Evolutionary conservation across 2,329 filamentous ascomycete species (phyloP).

Genomic region (Colletotrichum horii): DNA sequence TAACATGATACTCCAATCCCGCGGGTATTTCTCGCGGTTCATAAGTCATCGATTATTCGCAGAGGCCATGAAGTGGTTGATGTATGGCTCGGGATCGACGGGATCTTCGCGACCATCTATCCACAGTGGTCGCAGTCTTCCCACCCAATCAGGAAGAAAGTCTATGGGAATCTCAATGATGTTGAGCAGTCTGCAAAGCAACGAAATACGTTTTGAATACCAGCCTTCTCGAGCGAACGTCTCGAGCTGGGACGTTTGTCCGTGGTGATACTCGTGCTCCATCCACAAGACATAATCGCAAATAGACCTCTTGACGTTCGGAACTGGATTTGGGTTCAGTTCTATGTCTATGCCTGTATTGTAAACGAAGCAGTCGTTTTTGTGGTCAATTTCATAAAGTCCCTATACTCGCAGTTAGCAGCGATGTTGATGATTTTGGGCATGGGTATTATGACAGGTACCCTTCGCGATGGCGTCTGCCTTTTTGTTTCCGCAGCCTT

Average conservation of each 20-base stretch:
- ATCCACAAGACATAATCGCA: neutral
- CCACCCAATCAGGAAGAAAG: neutral
- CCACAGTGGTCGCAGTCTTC: neutral
- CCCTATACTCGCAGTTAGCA: neutral
- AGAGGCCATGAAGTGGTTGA: rapidly evolving
- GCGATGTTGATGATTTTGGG: rapidly evolving
- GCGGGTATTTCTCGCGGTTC: no score
- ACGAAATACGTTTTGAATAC: neutral
- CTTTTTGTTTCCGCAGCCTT: neutral
- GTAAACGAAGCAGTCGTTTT: neutral
- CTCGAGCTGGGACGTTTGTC: neutral
- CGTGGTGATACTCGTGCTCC: neutral
- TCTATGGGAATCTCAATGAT: neutral
- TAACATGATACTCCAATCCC: no score
- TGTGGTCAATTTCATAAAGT: neutral
- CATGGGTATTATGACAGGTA: neutral
- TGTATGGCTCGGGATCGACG: neutral
- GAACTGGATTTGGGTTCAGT: neutral
- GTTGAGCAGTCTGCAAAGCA: rapidly evolving
- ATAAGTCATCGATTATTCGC: no score
- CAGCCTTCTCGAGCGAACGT: rapidly evolving
- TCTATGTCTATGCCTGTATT: neutral
- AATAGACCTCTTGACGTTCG: rapidly evolving
- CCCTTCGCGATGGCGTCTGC: neutral
- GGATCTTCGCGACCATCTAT: neutral